Conservation (phyloP, 306 rosid species). For the Luffa aegyptiaca region DNA sequence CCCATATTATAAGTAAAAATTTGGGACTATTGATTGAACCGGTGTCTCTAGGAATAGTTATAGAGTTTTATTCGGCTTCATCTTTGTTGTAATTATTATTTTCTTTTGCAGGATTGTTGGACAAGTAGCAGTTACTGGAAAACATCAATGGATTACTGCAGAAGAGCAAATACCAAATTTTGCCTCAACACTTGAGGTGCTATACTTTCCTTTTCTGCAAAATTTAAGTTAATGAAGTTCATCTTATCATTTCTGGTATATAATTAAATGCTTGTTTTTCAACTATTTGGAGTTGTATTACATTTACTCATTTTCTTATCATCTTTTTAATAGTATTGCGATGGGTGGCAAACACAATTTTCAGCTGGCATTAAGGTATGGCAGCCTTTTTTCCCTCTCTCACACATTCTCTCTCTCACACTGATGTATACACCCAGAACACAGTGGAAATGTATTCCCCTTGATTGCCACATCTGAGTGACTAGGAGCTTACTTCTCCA, state of each 20-base stretch:
- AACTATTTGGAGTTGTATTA: not conserved
- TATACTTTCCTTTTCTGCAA: constrained; percentile 14
- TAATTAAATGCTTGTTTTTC: not conserved
- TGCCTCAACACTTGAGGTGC: constrained; percentile 62
- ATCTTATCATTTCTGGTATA: not conserved
- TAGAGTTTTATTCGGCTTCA: not conserved
- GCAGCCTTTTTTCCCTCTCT: constrained; percentile 12
- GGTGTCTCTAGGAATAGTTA: not conserved
- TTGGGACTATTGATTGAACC: not conserved
- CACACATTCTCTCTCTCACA: not conserved
- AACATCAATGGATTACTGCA: constrained; percentile 81
- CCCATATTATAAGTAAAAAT: not conserved
- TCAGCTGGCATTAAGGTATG: constrained; percentile 79
- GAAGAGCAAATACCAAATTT: constrained; percentile 43
- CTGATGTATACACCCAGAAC: not conserved
- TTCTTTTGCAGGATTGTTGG: constrained; percentile 64
- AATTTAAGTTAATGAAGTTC: constrained; percentile 1
- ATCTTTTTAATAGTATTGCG: constrained; percentile 37
- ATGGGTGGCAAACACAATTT: constrained; percentile 83
- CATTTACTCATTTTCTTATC: constrained; percentile 7
- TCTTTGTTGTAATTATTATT: constrained; percentile 3
- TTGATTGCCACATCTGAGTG: not conserved
- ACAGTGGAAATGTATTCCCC: not conserved
- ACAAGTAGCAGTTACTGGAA: constrained; percentile 84
- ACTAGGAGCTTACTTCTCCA: not conserved